Base-by-base conservation (phyloP, 202 grass and related monocot genomes). In the Schoenoplectus tabernaemontani region DNA sequence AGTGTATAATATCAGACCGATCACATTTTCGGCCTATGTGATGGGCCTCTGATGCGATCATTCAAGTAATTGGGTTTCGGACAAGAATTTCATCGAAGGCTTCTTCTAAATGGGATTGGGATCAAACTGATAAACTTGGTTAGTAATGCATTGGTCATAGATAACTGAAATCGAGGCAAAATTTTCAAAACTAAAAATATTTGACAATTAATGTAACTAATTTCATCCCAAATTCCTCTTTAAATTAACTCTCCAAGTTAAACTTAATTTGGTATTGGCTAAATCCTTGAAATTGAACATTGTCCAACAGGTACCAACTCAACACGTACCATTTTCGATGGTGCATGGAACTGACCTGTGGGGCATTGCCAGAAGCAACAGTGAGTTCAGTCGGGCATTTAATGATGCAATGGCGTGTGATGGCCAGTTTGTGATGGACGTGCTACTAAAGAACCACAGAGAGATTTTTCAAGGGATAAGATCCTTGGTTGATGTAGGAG, bases 361-460 rank as follows among this genome's bases (percentile, higher is more conserved):
- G 79, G 61, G 57, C 0, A 59, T 89, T 46, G 64, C 80, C 1
- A 81, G 43, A 73, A 71, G 22, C 46, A 75, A 86, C 67, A 12
- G 22, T 17, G 80, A 16, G 53, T 91, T 91, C 77, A 59, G 80
- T 53, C 57, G 62, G 13, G 61, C 85, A 65, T 89, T 95, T 69
- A 81, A 95, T 56, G 85, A 86, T 2, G 89, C 83, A 78, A 86
- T 95, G 87, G 89, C 81, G 1, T 89, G 83, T 71, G 79, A 87
- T 39, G 84, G 19, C 9, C 46, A 63, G 17, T 19, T 87, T 2
- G 34, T 83, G 5, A 87, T 85, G 76, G 36, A 85, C 4, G 23
- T 62, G 54, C 19, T 77, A 9, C 19, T 91, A 20, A 66, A 11
- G 22, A 30, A 79, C 4, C 30, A 53, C 33, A 4, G 28, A n/a